Conservation (phyloP, 257 asterid species). For the Solanum lignicaule region DNA sequence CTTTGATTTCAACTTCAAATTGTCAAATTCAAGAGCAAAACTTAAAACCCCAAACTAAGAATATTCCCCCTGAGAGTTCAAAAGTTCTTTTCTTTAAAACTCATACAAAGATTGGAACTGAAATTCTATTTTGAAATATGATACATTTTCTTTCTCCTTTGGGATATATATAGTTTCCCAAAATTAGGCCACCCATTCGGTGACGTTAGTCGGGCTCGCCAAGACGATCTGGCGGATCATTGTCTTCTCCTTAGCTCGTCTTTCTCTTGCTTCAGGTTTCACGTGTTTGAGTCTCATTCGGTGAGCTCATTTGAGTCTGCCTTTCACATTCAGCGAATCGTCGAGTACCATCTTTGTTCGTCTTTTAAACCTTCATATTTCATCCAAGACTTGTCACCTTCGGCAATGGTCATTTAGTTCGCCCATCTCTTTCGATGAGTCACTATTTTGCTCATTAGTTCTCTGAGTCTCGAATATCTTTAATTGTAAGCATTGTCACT, state of each 20-base stretch:
- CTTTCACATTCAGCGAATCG: not conserved
- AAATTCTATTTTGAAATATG: not conserved
- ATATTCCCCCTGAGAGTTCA: not conserved
- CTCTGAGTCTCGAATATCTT: not conserved
- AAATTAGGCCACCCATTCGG: not conserved
- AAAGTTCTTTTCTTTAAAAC: too few species aligned
- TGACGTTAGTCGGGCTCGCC: not conserved
- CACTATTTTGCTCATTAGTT: not conserved
- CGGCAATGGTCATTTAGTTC: not conserved
- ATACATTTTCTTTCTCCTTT: not conserved
- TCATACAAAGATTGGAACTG: too few species aligned
- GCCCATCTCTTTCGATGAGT: not conserved
- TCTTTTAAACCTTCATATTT: not conserved
- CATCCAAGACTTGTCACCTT: not conserved
- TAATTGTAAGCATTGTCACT: not conserved
- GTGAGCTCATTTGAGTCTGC: not conserved
- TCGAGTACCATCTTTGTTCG: not conserved
- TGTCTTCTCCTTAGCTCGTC: not conserved
- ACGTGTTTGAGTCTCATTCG: not conserved
- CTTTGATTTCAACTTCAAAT: too few species aligned
- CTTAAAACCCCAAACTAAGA: too few species aligned
- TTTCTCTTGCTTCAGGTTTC: not conserved
- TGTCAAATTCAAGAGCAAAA: too few species aligned
- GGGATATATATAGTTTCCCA: not conserved
- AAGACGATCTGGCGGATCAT: not conserved